Evolutionary conservation across 805 yeast genomes (phyloP), one percentile per base, ranked within the genome.

Genomic region (Yarrowia osloensis): DNA sequence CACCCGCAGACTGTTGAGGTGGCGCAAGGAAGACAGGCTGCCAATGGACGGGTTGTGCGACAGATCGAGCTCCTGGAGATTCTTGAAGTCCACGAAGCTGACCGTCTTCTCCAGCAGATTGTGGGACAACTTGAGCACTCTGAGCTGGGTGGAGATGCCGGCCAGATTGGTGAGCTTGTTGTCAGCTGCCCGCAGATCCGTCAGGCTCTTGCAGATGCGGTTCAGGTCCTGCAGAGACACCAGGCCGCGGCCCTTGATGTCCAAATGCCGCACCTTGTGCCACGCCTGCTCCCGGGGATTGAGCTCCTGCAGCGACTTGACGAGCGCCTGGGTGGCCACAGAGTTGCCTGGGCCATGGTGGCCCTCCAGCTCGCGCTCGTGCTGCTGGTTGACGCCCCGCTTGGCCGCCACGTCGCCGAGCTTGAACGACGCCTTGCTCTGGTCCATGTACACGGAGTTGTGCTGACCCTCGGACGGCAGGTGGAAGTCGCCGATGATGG

Each of bases 271-370:
- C 5, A 83, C 72, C 24, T 74, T 73, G 44, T 77, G 78, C 86
- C 86, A 84, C 42, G 76, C 74, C 15, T 78, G 73, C 9, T 75
- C 73, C 11, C 74, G 76, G 2, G 72, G 74, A 4, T 70, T 71
- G n/a, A 75, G 70, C 46, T 81, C 82, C 0, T 83, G 81, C 17
- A 84, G 76, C 4, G 81, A 74, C 1, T 81, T 76, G 9, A 83
- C 82, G 35, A 84, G 73, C 22, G 74, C 74, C 39, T 24, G 44
- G n/a, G 39, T 17, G 24, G 68, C 17, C 24, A 31, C 54, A 2
- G 68, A 67, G n/a, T 40, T 40, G 35, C 65, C 47, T 3, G 54
- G 68, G 19, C 67, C 44, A 7, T 50, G 68, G 3, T 39, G 62
- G 21, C 66, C 54, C 33, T 67, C 68, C 28, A 54, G 59, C 9